These are phyloP conservation scores for Hypericum androsaemum DNA, from an alignment of 345 rosid genomes.

Conservation along the genomic window DNA sequence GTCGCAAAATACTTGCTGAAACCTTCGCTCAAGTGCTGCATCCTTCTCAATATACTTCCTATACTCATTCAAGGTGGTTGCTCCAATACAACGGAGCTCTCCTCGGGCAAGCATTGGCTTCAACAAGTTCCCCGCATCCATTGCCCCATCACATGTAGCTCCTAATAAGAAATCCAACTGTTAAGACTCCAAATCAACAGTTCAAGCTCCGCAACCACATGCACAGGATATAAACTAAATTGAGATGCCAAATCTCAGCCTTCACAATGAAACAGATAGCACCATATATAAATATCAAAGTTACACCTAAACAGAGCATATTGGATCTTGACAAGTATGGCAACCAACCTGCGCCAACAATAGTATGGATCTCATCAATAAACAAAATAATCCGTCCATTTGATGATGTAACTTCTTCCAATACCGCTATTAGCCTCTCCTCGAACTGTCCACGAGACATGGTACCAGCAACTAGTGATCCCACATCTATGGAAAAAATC, in stretches of 20 bases:
- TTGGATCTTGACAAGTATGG: too few relatives aligned
- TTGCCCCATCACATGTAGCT: too few relatives aligned
- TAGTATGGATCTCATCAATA: constrained; percentile 28
- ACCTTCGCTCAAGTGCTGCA: constrained; percentile 19
- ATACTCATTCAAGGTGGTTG: constrained; percentile 23
- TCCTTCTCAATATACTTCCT: constrained; percentile 22
- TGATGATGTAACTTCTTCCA: constrained; percentile 19
- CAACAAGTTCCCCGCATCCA: too few relatives aligned
- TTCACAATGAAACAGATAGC: too few relatives aligned
- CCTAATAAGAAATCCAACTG: not conserved
- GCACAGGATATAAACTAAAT: too few relatives aligned
- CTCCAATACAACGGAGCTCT: constrained; percentile 16
- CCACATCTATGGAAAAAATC: constrained; percentile 25
- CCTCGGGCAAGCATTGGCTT: too few relatives aligned
- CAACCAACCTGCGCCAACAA: constrained; percentile 33
- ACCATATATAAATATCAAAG: too few relatives aligned
- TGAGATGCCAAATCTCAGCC: too few relatives aligned
- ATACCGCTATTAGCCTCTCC: constrained; percentile 10
- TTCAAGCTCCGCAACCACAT: too few relatives aligned
- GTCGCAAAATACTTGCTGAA: constrained; percentile 11
- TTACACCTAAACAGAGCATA: too few relatives aligned
- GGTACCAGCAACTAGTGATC: constrained; percentile 19
- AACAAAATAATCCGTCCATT: constrained; percentile 21
- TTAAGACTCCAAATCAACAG: too few relatives aligned
- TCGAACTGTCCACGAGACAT: constrained; percentile 18